Percentiles rank a stretch among this genome's conserved stretches.
phyloP scores from a whole-genome alignment of 2,329 filamentous ascomycete species.

The Polychaeton citri region DNA sequence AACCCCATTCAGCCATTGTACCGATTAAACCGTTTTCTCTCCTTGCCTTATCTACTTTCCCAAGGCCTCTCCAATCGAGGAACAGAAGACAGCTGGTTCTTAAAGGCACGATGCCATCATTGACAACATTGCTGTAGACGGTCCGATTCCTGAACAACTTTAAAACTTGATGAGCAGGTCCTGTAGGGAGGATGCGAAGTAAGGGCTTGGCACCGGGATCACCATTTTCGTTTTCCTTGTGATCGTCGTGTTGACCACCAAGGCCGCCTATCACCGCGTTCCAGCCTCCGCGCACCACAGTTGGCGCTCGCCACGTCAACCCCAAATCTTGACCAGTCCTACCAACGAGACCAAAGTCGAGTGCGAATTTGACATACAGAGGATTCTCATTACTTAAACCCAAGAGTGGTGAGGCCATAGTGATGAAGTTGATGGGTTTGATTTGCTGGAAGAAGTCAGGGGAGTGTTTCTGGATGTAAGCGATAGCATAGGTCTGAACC shows the following conservation, averaged over 20 bases:
- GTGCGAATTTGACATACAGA: constrained; percentile 88
- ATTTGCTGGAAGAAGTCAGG: constrained; percentile 81
- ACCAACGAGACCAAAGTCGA: constrained; percentile 94
- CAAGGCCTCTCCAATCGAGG: constrained; percentile 88
- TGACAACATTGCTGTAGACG: constrained; percentile 92
- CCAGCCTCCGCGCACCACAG: constrained; percentile 74
- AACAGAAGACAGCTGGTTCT: constrained; percentile 94
- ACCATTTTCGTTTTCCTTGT: constrained; percentile 30
- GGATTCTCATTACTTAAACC: constrained; percentile 96
- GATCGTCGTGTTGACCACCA: constrained; percentile 44
- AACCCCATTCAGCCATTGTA: constrained; percentile 85
- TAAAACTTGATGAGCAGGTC: constrained; percentile 75
- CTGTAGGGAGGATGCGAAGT: constrained; percentile 76
- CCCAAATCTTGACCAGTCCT: constrained; percentile 90
- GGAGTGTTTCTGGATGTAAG: constrained; percentile 93
- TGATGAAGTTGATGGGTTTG: constrained; percentile 78
- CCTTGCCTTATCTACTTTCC: constrained; percentile 84
- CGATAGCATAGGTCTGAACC: constrained; percentile 85
- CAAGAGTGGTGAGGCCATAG: constrained; percentile 74
- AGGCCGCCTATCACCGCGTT: constrained; percentile 73
- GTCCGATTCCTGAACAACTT: constrained; percentile 84
- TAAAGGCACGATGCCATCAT: constrained; percentile 90
- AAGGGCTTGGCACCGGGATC: constrained; percentile 80
- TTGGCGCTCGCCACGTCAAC: constrained; percentile 84
- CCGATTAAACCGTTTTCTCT: constrained; percentile 85